Percentiles rank a stretch among this genome's conserved stretches.
These are phyloP conservation scores for Rhododendron henanense DNA, from an alignment of 148 eudicot genomes.

Conservation along the genomic window DNA sequence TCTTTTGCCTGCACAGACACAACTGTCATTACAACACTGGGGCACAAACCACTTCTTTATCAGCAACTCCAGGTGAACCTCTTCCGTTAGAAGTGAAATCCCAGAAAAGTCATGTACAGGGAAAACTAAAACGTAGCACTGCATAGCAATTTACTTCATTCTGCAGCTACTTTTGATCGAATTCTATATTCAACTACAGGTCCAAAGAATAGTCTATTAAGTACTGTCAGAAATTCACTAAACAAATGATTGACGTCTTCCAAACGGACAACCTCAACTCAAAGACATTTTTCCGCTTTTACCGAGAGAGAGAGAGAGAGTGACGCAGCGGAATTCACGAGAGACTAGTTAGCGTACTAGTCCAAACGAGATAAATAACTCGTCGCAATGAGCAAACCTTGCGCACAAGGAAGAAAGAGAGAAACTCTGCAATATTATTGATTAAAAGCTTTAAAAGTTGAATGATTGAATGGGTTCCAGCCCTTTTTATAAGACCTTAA, in stretches of 20 bases:
- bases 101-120: background rate
- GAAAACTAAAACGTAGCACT: background rate
- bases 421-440: too few species aligned
- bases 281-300: background rate
- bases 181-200: background rate
- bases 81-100: background rate
- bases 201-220: background rate
- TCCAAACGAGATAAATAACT: too few species aligned
- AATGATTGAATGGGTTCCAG: too few species aligned
- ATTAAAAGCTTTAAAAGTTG: too few species aligned
- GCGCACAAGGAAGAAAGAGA: too few species aligned
- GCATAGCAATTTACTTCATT: background rate
- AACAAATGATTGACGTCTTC: background rate
- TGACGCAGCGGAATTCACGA: too few species aligned
- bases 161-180: background rate
- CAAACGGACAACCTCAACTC: background rate
- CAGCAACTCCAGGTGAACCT: background rate
- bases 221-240: background rate
- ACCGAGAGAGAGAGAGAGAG: background rate
- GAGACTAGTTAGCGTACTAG: too few species aligned
- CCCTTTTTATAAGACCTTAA: too few species aligned
- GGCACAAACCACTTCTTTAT: background rate
- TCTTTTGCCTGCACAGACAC: constrained; percentile 64
- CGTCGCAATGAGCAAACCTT: too few species aligned
- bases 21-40: background rate